Conservation (phyloP, 441 rosid genomes). For the Pelargonium australe region DNA sequence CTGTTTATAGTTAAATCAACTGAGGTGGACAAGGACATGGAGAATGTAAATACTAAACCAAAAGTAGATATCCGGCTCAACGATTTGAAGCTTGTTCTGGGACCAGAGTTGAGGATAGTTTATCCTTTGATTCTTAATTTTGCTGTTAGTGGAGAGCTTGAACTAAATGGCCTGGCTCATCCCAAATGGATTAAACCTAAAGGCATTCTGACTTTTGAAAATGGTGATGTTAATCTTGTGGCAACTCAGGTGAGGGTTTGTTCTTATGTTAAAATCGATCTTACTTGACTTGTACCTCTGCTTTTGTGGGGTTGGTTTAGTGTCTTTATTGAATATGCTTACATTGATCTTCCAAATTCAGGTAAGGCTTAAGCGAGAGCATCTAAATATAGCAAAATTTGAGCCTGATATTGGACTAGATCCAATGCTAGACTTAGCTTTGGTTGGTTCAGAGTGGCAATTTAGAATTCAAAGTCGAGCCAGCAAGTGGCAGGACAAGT, state of each 20-base stretch:
- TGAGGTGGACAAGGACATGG: conserved; percentile 67
- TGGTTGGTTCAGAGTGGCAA: conserved; percentile 99
- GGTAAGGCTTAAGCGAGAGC: conserved; percentile 94
- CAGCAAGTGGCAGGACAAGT: conserved; percentile 96
- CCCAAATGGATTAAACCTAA: conserved; percentile 84
- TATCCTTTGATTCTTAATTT: conserved; percentile 95
- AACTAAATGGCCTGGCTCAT: conserved; percentile 87
- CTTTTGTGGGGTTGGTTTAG: conserved; percentile 16
- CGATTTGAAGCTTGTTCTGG: conserved; percentile 88
- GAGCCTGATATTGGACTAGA: conserved; percentile 91
- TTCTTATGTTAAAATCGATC: background rate
- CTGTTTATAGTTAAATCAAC: conserved; percentile 53
- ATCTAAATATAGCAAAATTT: conserved; percentile 82
- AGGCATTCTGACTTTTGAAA: conserved; percentile 84
- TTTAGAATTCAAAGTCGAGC: conserved; percentile 95
- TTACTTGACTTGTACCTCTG: background rate
- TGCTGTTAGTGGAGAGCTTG: conserved; percentile 91
- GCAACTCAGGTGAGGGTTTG: conserved; percentile 73
- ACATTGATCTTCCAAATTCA: conserved; percentile 29
- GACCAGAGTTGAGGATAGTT: conserved; percentile 87
- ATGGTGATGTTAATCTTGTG: conserved; percentile 97
- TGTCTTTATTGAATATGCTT: conserved; percentile 13
- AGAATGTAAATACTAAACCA: conserved; percentile 65
- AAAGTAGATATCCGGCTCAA: conserved; percentile 76
- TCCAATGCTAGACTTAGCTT: conserved; percentile 86